Base-by-base conservation (phyloP, 75 land plant species). In the Larix kaempferi region DNA sequence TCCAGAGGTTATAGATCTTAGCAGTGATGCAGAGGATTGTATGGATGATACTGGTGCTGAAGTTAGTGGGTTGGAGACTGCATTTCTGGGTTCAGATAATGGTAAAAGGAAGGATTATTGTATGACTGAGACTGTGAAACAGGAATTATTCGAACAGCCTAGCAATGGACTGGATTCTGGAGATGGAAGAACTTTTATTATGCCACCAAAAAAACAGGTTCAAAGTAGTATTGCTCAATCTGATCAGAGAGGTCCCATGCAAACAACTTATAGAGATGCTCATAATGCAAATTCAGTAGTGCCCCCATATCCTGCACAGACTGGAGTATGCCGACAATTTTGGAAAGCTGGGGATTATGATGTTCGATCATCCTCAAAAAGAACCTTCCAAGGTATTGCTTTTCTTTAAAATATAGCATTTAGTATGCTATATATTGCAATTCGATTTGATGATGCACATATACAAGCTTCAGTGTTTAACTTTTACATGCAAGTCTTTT, bases 281-380 rank as follows among this genome's bases (percentile, higher is more conserved):
- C 75, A 55, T 5, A 29, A 23, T 22, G 13, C 57, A 56, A 74
- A 29, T 56, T 54, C 57, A 55, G 75, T 25, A 56, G 23, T 25
- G 29, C 11, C 13, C n/a, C 58, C 52, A 55, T 23, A 52, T 74
- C 54, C 75, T 27, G 75, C 56, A 74, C 58, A 52, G 54, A 14
- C 56, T 56, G 57, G 75, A 54, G 6, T 74, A 74, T 75, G 77
- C 56, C 35, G 80, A 29, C 73, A 81, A 37, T 81, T 81, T 78
- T 81, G 82, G 82, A 81, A 81, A 64, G 81, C 82, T 27, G 82
- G 82, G 27, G 56, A 81, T 16, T 81, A 81, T 44, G 73, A 81
- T 19, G 56, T 64, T 26, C 57, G 62, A 29, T 37, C 26, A 14
- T 33, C 79, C 16, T 23, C 33, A 49, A 75, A 75, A 52, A 74